phyloP scores from a whole-genome alignment of 2,329 filamentous ascomycete species.

The Apiospora rasikravindrae region DNA sequence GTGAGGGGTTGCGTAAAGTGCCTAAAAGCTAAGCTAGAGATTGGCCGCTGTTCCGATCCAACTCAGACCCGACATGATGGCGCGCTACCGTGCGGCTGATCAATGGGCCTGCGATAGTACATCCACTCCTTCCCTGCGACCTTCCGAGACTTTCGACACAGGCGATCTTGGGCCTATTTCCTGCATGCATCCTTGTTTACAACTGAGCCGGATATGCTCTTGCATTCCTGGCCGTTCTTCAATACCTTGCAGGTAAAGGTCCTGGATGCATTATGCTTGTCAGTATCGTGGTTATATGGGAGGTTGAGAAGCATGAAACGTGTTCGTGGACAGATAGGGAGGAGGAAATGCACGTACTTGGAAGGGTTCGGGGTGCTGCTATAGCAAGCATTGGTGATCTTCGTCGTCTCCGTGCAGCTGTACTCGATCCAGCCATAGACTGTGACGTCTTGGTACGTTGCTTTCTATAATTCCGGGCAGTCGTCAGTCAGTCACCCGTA shows the following conservation, averaged over 20 bases:
- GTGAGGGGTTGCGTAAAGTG: not conserved
- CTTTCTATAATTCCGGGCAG: not conserved
- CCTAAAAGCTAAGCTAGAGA: not conserved
- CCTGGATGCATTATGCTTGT: not conserved
- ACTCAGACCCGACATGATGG: not conserved
- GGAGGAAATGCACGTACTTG: not conserved
- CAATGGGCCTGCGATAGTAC: not conserved
- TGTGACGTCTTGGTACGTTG: not conserved
- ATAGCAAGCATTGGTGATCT: not conserved
- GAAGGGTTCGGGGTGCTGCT: not conserved
- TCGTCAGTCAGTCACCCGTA: not conserved
- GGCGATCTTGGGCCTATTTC: conserved; percentile 1
- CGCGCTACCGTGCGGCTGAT: not conserved
- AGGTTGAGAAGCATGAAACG: no score
- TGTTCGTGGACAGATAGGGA: no score
- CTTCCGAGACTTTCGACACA: no score
- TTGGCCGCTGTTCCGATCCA: not conserved
- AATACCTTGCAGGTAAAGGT: conserved; percentile 15
- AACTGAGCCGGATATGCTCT: not conserved
- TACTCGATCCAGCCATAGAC: conserved; percentile 20
- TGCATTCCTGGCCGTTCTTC: conserved; percentile 18
- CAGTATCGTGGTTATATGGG: not conserved
- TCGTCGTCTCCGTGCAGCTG: not conserved
- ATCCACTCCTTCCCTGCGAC: no score
- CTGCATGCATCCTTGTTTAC: not conserved